A percentile compares a stretch with the other conserved stretches of the same genome.
Evolutionary conservation across 2,329 filamentous ascomycete species (phyloP).

Genomic region (Pseudocercospora fuligena): DNA sequence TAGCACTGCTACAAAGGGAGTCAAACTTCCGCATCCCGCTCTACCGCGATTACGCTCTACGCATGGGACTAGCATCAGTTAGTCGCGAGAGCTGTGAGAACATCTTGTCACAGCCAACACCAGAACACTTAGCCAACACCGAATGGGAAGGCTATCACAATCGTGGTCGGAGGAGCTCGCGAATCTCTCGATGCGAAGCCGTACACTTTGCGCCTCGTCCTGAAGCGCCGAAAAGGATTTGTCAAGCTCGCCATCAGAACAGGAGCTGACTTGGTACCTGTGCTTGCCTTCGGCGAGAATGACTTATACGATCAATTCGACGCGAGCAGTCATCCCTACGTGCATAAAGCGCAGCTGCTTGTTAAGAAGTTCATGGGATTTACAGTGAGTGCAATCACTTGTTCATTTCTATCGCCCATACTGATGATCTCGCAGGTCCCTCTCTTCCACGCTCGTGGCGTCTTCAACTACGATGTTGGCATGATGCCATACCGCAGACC

Average conservation of each 20-base stretch:
- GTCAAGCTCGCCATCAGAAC: constrained; percentile 89
- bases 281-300: constrained; percentile 93
- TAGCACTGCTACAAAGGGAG: too few relatives aligned
- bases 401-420: constrained; percentile 68
- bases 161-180: constrained; percentile 89
- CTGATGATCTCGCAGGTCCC: constrained; percentile 65
- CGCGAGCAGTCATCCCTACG: constrained; percentile 73
- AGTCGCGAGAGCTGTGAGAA: constrained; percentile 92
- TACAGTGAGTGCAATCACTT: constrained; percentile 82
- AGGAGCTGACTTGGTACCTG: constrained; percentile 92
- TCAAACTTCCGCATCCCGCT: constrained; percentile 92
- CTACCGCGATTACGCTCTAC: constrained; percentile 91
- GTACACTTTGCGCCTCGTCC: constrained; percentile 73
- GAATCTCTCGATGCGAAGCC: constrained; percentile 91
- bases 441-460: constrained; percentile 83
- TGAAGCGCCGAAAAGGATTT: constrained; percentile 87
- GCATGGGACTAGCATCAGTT: constrained; percentile 85
- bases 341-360: constrained; percentile 81
- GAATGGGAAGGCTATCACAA: constrained; percentile 96
- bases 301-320: constrained; percentile 91
- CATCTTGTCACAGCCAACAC: constrained; percentile 74
- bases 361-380: constrained; percentile 88
- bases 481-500: constrained; percentile 90
- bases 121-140: too few relatives aligned
- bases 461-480: constrained; percentile 98